A percentile compares a stretch with the other conserved stretches of the same genome.
Evolutionary conservation across 2,329 filamentous ascomycete species (phyloP).

Genomic region (Pleurostoma richardsiae): DNA sequence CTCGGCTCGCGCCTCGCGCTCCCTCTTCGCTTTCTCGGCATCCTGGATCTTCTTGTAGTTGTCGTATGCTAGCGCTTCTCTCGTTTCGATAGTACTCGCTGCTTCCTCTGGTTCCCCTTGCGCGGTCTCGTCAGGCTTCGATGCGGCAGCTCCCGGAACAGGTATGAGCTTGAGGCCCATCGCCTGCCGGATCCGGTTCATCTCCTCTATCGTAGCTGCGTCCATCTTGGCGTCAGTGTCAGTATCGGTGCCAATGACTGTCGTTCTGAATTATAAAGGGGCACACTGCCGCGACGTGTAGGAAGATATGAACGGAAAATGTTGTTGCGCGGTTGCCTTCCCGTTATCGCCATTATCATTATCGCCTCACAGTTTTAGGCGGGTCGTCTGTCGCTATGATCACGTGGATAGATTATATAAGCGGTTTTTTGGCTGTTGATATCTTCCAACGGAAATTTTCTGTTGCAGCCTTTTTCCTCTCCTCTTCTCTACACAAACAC

Average conservation of each 20-base stretch:
- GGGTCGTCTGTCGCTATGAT: not conserved
- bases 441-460: constrained; percentile 25
- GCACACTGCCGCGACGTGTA: constrained; percentile 1
- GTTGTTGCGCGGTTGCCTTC: too few relatives aligned
- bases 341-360: too few relatives aligned
- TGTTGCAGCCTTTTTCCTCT: constrained; percentile 18
- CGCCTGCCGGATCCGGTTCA: constrained; percentile 84
- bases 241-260: too few relatives aligned
- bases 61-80: constrained; percentile 66
- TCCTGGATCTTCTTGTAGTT: constrained; percentile 65
- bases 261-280: too few relatives aligned
- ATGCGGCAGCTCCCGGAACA: constrained; percentile 60
- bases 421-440: constrained; percentile 26
- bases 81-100: constrained; percentile 78
- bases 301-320: too few relatives aligned
- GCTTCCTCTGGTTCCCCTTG: constrained; percentile 62
- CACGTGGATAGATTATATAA: not conserved
- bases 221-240: constrained; percentile 39
- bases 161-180: constrained; percentile 88
- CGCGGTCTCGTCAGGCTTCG: constrained; percentile 26
- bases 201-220: constrained; percentile 80
- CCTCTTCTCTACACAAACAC: constrained; percentile 39
- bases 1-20: constrained; percentile 74
- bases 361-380: too few relatives aligned
- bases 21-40: constrained; percentile 71